Percentiles rank a stretch among this genome's conserved stretches.
Evolutionary conservation across 192 early-diverging fungal species (phyloP).

Genomic region (Entophlyctis helioformis): DNA sequence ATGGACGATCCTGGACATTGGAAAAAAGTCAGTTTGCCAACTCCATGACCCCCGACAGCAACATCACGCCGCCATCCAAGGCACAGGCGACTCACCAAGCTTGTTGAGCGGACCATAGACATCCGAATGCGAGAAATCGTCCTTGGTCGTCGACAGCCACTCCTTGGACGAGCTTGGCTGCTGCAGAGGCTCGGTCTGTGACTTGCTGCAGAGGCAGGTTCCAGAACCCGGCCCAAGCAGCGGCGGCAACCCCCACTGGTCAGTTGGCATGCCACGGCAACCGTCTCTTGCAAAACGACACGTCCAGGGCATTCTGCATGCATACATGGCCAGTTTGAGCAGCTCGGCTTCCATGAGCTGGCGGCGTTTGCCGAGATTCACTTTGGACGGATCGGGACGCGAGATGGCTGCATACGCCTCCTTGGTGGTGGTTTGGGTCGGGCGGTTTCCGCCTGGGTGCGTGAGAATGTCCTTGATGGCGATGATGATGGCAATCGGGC

Average conservation of each 20-base stretch:
- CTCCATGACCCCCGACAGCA: background rate
- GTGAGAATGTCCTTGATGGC: too few relatives aligned
- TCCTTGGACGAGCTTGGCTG: conserved; percentile 19
- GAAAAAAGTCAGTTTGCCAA: background rate
- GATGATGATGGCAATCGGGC: too few relatives aligned
- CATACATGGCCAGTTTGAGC: conserved; percentile 26
- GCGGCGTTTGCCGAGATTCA: conserved; percentile 15
- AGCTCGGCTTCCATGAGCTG: conserved; percentile 26
- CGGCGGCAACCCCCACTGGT: background rate
- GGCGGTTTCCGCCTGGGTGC: too few relatives aligned
- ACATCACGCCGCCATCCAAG: background rate
- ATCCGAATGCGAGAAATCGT: conserved; percentile 22
- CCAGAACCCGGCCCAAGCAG: background rate
- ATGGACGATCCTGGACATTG: background rate
- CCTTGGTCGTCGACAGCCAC: conserved; percentile 25
- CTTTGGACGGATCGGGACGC: too few relatives aligned
- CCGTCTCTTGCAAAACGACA: background rate
- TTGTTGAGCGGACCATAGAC: conserved; percentile 11
- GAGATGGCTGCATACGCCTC: too few relatives aligned
- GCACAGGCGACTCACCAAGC: conserved; percentile 8
- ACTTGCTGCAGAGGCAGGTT: background rate
- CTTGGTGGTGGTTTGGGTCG: too few relatives aligned
- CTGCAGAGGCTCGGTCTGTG: conserved; percentile 7
- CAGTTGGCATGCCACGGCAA: background rate
- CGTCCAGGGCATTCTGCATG: too few relatives aligned